Percentiles rank a stretch among this genome's conserved stretches.
These are phyloP conservation scores for Eragrostis curvula DNA, from an alignment of 176 grass and related monocot genomes.

Conservation along the genomic window DNA sequence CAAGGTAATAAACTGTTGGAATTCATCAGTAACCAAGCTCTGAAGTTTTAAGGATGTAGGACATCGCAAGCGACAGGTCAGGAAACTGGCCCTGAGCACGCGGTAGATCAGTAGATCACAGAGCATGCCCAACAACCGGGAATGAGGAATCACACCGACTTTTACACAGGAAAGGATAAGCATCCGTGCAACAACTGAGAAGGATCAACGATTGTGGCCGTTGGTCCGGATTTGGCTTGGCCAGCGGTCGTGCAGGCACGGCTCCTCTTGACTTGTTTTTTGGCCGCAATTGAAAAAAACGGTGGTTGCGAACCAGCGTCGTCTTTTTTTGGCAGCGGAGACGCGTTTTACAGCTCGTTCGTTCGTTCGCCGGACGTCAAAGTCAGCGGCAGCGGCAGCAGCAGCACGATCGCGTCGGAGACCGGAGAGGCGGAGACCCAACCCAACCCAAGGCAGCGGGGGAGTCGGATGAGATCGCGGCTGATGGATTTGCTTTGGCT, in stretches of 20 bases:
- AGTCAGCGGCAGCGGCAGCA: not conserved
- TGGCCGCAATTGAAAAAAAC: not conserved
- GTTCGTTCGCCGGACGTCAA: not conserved
- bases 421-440: too few species aligned
- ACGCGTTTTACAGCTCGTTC: too few species aligned
- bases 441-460: too few species aligned
- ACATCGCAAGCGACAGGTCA: too few species aligned
- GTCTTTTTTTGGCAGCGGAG: not conserved
- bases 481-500: too few species aligned
- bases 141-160: not conserved
- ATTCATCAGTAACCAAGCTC: too few species aligned
- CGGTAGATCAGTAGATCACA: too few species aligned
- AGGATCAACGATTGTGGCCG: not conserved
- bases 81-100: too few species aligned
- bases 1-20: too few species aligned
- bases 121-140: too few species aligned
- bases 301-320: not conserved
- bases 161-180: not conserved
- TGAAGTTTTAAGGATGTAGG: too few species aligned
- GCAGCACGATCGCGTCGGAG: not conserved
- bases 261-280: not conserved
- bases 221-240: not conserved
- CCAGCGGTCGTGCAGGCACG: constrained; percentile 12
- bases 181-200: not conserved
- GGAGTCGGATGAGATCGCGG: not conserved